These are phyloP conservation scores for Lactifluus hygrophoroides DNA, from an alignment of 768 basidiomycete species.

Conservation along the genomic window DNA sequence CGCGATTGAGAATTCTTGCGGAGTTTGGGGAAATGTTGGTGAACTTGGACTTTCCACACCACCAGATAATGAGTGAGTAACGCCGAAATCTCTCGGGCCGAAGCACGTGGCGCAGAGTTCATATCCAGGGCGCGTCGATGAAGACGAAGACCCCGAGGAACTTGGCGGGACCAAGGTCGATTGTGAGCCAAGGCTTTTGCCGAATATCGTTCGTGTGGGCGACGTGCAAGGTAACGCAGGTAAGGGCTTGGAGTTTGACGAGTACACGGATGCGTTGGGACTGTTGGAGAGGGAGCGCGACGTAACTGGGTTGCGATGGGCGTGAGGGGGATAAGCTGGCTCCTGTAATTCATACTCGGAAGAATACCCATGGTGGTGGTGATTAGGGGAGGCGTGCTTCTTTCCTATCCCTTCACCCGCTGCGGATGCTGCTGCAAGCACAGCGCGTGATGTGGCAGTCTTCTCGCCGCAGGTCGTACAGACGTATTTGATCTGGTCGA, in stretches of 20 bases:
- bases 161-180: slow-evolving; percentile 17
- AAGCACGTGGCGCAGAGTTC: slow-evolving; percentile 82
- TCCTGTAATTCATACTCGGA: neutral
- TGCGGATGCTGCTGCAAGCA: slow-evolving; percentile 21
- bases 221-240: slow-evolving; percentile 32
- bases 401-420: slow-evolving; percentile 45
- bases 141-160: slow-evolving; percentile 15
- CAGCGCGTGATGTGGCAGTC: slow-evolving; percentile 30
- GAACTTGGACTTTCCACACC: slow-evolving; percentile 38
- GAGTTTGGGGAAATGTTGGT: slow-evolving; percentile 22
- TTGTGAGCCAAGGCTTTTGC: slow-evolving; percentile 10
- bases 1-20: slow-evolving; percentile 45
- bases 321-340: slow-evolving; percentile 1
- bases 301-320: slow-evolving; percentile 5
- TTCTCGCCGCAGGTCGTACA: slow-evolving; percentile 85
- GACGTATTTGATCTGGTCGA: slow-evolving; percentile 84
- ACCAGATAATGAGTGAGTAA: slow-evolving; percentile 59
- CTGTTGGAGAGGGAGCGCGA: neutral
- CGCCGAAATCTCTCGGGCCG: slow-evolving; percentile 64
- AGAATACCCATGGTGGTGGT: slow-evolving; percentile 5
- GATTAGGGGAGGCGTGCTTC: slow-evolving; percentile 20
- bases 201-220: slow-evolving; percentile 4
- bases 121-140: slow-evolving; percentile 41
- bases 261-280: neutral
- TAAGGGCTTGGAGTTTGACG: slow-evolving; percentile 34